A percentile compares a stretch with the other conserved stretches of the same genome.
phyloP scores from a whole-genome alignment of 2,329 filamentous ascomycete species.

The Claviceps arundinis region DNA sequence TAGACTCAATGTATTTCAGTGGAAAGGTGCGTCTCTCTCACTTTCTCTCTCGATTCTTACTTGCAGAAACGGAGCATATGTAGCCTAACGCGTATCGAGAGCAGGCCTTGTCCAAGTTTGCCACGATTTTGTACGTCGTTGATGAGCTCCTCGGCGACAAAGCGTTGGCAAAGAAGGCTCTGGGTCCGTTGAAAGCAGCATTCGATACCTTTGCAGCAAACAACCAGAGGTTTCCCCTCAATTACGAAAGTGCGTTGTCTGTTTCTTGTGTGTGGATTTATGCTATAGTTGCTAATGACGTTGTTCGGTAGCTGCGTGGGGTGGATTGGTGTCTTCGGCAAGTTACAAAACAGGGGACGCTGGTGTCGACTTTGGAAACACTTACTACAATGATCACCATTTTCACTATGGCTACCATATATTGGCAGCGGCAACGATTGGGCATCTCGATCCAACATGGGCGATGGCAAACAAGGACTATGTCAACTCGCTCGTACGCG shows the following conservation, averaged over 20 bases:
- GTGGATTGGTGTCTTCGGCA: conserved; percentile 65
- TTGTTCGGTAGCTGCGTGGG: conserved; percentile 47
- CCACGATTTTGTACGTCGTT: conserved; percentile 50
- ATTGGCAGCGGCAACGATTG: conserved; percentile 73
- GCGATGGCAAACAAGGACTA: conserved; percentile 58
- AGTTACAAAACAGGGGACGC: conserved; percentile 56
- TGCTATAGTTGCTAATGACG: not conserved
- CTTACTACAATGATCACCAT: conserved; percentile 65
- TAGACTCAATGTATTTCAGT: conserved; percentile 85
- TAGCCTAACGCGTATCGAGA: not conserved
- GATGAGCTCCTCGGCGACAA: conserved; percentile 49
- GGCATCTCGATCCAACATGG: conserved; percentile 65
- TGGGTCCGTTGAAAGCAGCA: conserved; percentile 49
- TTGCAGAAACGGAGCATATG: not conserved
- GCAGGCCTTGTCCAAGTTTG: conserved; percentile 63
- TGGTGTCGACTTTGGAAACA: conserved; percentile 79
- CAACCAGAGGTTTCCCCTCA: conserved; percentile 51
- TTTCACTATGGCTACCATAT: conserved; percentile 84
- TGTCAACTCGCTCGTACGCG: conserved; percentile 73
- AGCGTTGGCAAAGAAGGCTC: conserved; percentile 40
- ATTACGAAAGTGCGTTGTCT: conserved; percentile 43
- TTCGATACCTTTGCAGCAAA: conserved; percentile 57
- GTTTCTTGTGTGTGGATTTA: not conserved
- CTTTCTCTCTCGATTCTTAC: not conserved
- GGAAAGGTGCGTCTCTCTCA: conserved; percentile 50